A percentile compares a stretch with the other conserved stretches of the same genome.
Conservation (phyloP, 768 basidiomycete species). For the Neoboletus magnificus region DNA sequence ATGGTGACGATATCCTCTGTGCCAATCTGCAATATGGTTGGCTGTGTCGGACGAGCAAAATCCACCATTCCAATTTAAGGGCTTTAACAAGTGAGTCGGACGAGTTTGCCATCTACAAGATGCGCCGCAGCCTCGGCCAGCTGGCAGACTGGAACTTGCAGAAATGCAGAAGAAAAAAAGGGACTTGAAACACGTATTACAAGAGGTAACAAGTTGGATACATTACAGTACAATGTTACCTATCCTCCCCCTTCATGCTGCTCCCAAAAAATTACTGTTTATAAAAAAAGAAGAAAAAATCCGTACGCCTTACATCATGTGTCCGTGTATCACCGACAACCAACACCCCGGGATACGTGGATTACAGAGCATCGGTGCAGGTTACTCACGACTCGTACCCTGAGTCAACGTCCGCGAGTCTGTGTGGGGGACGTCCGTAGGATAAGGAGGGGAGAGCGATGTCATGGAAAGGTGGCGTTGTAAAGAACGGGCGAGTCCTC, state of each 20-base stretch:
- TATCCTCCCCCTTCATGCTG: constrained; percentile 1
- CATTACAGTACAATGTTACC: constrained; percentile 25
- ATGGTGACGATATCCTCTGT: background rate
- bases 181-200: constrained; percentile 16
- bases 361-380: background rate
- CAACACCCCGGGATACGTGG: background rate
- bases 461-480: constrained; percentile 29
- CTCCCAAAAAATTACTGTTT: constrained; percentile 4
- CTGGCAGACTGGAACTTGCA: background rate
- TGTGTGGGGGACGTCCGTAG: constrained; percentile 8
- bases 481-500: constrained; percentile 18
- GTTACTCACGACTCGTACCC: constrained; percentile 12
- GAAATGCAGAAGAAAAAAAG: background rate
- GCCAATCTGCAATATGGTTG: background rate
- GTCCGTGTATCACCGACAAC: background rate
- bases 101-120: background rate
- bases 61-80: background rate
- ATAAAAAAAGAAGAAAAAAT: constrained; percentile 1
- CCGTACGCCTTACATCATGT: constrained; percentile 1
- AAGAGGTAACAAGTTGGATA: constrained; percentile 23
- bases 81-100: no score
- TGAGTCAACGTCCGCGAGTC: constrained; percentile 25
- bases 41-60: background rate
- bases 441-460: constrained; percentile 13
- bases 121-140: background rate